These are phyloP conservation scores for Kingdonia uniflora DNA, from an alignment of 164 flowering plant genomes.

Conservation along the genomic window DNA sequence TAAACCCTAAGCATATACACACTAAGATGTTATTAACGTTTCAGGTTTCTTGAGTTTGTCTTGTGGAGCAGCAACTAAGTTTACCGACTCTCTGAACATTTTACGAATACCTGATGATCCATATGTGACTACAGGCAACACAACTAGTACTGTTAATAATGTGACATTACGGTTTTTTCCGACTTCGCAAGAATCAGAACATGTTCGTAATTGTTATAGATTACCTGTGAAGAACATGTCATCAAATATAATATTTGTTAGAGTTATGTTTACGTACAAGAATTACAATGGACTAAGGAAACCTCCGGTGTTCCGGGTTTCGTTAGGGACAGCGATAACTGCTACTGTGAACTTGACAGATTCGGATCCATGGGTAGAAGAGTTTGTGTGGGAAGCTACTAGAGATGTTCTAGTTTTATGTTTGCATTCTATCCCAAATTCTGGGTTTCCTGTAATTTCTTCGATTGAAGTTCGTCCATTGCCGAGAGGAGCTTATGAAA, in stretches of 20 bases:
- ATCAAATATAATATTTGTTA: constrained; percentile 47
- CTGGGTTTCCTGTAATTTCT: constrained; percentile 71
- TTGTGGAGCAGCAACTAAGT: constrained; percentile 48
- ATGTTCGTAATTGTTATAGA: constrained; percentile 47
- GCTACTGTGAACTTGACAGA: constrained; percentile 36
- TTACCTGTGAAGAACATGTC: constrained; percentile 45
- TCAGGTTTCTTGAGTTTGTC: constrained; percentile 78
- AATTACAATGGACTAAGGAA: constrained; percentile 56
- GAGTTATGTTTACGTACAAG: constrained; percentile 64
- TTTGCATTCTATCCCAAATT: constrained; percentile 37
- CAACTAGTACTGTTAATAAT: constrained; percentile 20
- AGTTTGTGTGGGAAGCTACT: constrained; percentile 54
- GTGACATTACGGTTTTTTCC: constrained; percentile 59
- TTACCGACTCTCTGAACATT: constrained; percentile 45
- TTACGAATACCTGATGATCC: constrained; percentile 51
- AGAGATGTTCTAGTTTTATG: constrained; percentile 52
- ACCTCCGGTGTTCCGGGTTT: constrained; percentile 67
- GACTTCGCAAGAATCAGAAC: constrained; percentile 18
- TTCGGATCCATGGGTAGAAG: constrained; percentile 72
- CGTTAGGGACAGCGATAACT: constrained; percentile 57
- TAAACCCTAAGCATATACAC: too few relatives aligned
- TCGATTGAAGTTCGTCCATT: constrained; percentile 68
- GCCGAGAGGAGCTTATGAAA: constrained; percentile 50
- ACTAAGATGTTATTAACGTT: too few relatives aligned
- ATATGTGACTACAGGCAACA: constrained; percentile 40